Percentiles rank a stretch among this genome's conserved stretches.
phyloP scores from a whole-genome alignment of 345 rosid species.

The Gossypium bickii region DNA sequence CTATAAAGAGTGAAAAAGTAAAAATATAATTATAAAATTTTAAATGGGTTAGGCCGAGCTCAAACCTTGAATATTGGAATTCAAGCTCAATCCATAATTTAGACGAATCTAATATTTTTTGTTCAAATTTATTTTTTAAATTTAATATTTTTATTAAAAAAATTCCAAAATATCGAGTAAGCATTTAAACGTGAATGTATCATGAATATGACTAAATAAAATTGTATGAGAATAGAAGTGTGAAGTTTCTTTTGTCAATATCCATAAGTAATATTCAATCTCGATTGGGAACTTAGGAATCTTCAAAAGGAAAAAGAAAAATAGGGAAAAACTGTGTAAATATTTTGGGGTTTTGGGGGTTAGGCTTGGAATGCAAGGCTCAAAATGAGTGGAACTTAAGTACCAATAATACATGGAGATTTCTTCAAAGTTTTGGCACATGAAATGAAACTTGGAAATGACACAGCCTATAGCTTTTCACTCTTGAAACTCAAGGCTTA shows the following conservation, averaged over 20 bases:
- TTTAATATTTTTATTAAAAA: no score
- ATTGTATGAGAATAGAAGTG: not conserved
- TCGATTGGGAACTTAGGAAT: conserved; percentile 20
- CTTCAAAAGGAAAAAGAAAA: conserved; percentile 15
- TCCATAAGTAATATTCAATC: conserved; percentile 6
- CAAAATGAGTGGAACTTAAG: conserved; percentile 10
- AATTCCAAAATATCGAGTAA: no score
- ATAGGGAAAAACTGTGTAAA: not conserved
- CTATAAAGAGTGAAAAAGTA: no score
- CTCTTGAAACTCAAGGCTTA: conserved; percentile 16
- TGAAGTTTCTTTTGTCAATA: conserved; percentile 5
- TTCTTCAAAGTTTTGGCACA: conserved; percentile 9
- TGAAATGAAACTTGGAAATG: conserved; percentile 18
- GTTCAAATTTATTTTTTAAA: no score
- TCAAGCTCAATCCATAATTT: no score
- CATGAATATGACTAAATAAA: no score
- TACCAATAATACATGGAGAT: not conserved
- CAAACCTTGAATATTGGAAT: no score
- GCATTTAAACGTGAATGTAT: no score
- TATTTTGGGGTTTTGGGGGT: not conserved
- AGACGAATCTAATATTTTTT: no score
- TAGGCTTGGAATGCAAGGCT: conserved; percentile 21
- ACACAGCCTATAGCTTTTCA: not conserved
- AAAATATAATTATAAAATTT: no score
- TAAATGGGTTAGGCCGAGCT: no score